phyloP scores from a whole-genome alignment of 345 rosid species.

The Dipteronia sinensis region DNA sequence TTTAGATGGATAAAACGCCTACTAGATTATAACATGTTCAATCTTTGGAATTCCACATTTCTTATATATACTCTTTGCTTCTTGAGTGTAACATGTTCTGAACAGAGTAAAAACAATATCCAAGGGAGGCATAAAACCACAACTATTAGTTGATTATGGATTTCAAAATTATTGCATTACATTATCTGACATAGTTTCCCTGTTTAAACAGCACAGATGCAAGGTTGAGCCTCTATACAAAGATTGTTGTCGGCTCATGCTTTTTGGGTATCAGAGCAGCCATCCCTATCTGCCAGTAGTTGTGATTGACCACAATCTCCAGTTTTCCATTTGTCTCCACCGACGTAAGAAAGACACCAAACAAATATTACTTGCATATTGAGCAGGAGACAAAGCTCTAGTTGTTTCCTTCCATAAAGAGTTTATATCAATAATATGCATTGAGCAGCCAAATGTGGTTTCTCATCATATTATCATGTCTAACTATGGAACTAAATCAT shows the following conservation, averaged over 20 bases:
- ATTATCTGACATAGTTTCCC: constrained; percentile 36
- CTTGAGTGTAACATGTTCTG: too few species aligned
- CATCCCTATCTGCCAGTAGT: constrained; percentile 37
- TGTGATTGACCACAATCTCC: constrained; percentile 34
- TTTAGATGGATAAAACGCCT: too few species aligned
- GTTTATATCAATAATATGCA: not conserved
- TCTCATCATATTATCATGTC: not conserved
- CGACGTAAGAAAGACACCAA: constrained; percentile 40
- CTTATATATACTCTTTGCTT: too few species aligned
- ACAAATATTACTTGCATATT: not conserved
- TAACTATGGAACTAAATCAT: not conserved
- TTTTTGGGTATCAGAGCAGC: constrained; percentile 58
- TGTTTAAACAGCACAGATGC: constrained; percentile 76
- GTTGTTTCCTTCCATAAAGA: not conserved
- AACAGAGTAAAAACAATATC: not conserved
- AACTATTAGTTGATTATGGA: constrained; percentile 13
- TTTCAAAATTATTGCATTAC: not conserved
- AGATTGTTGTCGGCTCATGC: constrained; percentile 54
- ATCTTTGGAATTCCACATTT: too few species aligned
- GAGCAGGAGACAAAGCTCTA: not conserved
- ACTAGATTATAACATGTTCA: too few species aligned
- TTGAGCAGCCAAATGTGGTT: not conserved
- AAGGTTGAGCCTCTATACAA: constrained; percentile 69
- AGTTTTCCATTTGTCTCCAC: constrained; percentile 41
- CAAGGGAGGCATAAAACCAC: constrained; percentile 8